Base-by-base conservation (phyloP, 192 early-diverging fungal species). In the Radiomyces spectabilis region DNA sequence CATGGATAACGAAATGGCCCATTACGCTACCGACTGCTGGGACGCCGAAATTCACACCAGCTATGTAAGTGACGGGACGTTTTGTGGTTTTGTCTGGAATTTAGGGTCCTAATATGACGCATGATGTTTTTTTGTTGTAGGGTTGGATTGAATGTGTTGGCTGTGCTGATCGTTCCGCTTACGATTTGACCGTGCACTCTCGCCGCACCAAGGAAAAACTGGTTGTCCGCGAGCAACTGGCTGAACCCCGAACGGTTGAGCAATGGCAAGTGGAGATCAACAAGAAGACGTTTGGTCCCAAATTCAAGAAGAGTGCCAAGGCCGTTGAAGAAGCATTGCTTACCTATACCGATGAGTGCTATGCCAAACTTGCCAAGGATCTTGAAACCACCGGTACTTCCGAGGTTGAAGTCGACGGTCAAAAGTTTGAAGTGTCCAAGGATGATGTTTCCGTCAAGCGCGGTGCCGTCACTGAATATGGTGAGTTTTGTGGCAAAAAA, bases 121-220 rank as follows among this genome's bases (percentile, higher is more conserved):
- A 15, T 21, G 16, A 7, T 22, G 6, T 48, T 27, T 1, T 44
- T 44, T 44, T 44, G 8, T 44, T 48, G 5, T 27, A 87, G 70
- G 97, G 97, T 45, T 99, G 97, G 97, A 93, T 97, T 71, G 97
- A 99, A 73, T 95, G 93, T 61, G 97, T 99, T 50, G 97, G 97
- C 50, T 99, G 97, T 69, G 97, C 97, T 41, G 97, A 99, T 62
- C 91, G 97, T 38, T 95, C 93, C 5, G 97, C 97, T 24, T 99
- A 90, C 67, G 97, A 99, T 64, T 76, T 99, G 56, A 88, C 89
- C 41, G 88, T 87, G 21, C 97, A 99, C 74, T 74, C 89, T 24
- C 81, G 80, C 59, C 75, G 75, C 48, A 98, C 97, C 64, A 88
- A 88, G 42, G 86, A 95, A 68, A 93, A 94, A 74, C 76, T 99